phyloP scores from a whole-genome alignment of 768 basidiomycete species.

The Austroboletus eburneus region DNA sequence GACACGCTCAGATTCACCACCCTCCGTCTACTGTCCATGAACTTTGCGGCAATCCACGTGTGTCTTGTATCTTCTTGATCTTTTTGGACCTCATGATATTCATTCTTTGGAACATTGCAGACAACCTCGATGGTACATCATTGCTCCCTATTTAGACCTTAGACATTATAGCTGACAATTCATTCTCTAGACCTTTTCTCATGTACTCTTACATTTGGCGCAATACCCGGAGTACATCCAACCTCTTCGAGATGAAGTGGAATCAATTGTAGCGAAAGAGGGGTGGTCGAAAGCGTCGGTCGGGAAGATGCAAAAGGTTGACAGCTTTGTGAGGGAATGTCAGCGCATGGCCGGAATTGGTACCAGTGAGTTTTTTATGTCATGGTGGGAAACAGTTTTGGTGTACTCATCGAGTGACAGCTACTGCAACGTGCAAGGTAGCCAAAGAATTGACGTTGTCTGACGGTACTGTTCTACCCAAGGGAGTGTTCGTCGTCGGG shows the following conservation, averaged over 20 bases:
- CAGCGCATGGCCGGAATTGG: slow-evolving; percentile 29
- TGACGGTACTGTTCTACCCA: slow-evolving; percentile 35
- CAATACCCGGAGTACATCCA: slow-evolving; percentile 29
- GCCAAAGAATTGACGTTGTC: slow-evolving; percentile 33
- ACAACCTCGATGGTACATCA: neutral
- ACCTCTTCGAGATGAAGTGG: neutral
- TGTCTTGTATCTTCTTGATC: no score
- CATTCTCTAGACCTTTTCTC: slow-evolving; percentile 24
- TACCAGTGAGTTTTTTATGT: slow-evolving; percentile 16
- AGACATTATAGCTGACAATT: neutral
- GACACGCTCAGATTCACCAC: neutral
- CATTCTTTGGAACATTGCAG: neutral
- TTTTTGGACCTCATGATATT: no score
- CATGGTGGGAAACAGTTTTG: neutral
- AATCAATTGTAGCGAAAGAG: slow-evolving; percentile 7
- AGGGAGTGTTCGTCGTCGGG: slow-evolving; percentile 27
- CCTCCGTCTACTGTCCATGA: neutral
- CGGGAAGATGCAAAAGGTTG: slow-evolving; percentile 31
- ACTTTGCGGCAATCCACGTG: slow-evolving; percentile 1
- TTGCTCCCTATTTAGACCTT: neutral
- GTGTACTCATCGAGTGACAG: slow-evolving; percentile 6
- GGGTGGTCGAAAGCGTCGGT: slow-evolving; percentile 26
- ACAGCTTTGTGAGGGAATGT: slow-evolving; percentile 39
- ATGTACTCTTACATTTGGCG: slow-evolving; percentile 36
- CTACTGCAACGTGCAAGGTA: slow-evolving; percentile 31